Evolutionary conservation across 2,329 filamentous ascomycete genomes (phyloP).

Genomic region (Sporothrix dimorphospora): DNA sequence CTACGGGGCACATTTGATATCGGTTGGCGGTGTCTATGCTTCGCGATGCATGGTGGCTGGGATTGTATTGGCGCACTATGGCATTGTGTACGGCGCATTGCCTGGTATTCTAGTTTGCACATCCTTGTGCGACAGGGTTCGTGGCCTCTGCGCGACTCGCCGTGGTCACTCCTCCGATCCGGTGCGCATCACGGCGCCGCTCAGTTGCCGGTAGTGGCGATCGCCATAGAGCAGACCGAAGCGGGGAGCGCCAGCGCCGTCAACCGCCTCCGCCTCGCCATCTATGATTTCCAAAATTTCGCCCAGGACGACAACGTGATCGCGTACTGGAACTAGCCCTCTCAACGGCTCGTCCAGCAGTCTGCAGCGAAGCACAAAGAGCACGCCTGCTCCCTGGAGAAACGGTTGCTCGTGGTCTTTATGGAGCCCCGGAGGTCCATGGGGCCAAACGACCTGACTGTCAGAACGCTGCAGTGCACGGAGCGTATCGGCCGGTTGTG

Average conservation of each 20-base stretch:
- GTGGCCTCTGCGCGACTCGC: not conserved
- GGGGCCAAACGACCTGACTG: conserved; percentile 35
- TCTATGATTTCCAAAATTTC: conserved; percentile 53
- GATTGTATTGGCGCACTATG: not conserved
- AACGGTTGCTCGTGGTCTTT: conserved; percentile 35
- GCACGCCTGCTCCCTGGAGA: conserved; percentile 55
- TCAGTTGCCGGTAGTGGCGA: conserved; percentile 51
- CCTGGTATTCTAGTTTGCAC: not conserved
- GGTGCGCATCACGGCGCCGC: conserved; percentile 31
- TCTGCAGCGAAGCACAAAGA: conserved; percentile 46
- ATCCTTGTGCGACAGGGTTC: not conserved
- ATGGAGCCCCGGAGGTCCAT: conserved; percentile 40
- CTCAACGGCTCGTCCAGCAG: conserved; percentile 45
- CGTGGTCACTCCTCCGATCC: not conserved
- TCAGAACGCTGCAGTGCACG: conserved; percentile 42
- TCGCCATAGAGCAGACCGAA: conserved; percentile 56
- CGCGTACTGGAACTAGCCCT: conserved; percentile 53
- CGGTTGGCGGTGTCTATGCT: no score
- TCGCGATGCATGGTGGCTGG: no score
- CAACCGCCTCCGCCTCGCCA: conserved; percentile 33
- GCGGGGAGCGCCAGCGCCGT: conserved; percentile 34
- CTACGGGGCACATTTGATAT: no score
- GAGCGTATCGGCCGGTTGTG: conserved; percentile 33
- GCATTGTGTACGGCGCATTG: not conserved
- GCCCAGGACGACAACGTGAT: conserved; percentile 57